Base-by-base conservation (phyloP, 2,329 filamentous ascomycete species). In the Rachicladosporium sp. region DNA sequence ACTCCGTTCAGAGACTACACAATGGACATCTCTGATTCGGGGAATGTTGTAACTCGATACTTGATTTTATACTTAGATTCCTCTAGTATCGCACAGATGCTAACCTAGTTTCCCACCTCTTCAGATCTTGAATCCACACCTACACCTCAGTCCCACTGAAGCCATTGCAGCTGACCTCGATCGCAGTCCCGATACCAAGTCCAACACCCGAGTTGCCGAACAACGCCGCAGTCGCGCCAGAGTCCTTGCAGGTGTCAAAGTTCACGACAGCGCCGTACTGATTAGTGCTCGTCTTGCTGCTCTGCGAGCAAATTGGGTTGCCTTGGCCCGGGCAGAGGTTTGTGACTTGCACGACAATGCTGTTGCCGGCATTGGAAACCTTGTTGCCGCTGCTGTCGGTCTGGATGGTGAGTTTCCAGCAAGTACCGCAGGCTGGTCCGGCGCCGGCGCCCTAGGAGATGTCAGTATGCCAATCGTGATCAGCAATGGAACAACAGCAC, bases 221-320 rank as follows among this genome's bases (percentile, higher is more conserved):
- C 36, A 66, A 47, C 3, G 62, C 61, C 6, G 37, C 46, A 10
- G 48, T 50, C 6, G 62, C 62, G 9, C 57, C 60, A 9, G 52
- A 54, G 41, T 65, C 62, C 15, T 50, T 57, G 51, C 62, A 65
- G 29, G 63, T 50, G 40, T 65, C 60, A 46, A 65, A 63, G 49
- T 65, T 60, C 36, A 63, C 50, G 33, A 62, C 58, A 6, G 56
- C 60, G 4, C 62, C 62, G 45, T 61, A 62, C 48, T 52, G 57
- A 44, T 63, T 64, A 2, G 56, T 56, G 3, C 50, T 53, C 8
- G 40, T 39, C 1, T 61, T 46, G 3, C 50, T 51, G 10, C 46
- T 49, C 51, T 62, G 58, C 4, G 58, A 38, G 45, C 62, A 65
- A 10, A 64, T 47, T 12, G 58, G 52, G 40, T 66, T 66, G 3